A percentile compares a stretch with the other conserved stretches of the same genome.
phyloP scores from a whole-genome alignment of 2,329 filamentous ascomycete species.

The Beauveria rudraprayagi region DNA sequence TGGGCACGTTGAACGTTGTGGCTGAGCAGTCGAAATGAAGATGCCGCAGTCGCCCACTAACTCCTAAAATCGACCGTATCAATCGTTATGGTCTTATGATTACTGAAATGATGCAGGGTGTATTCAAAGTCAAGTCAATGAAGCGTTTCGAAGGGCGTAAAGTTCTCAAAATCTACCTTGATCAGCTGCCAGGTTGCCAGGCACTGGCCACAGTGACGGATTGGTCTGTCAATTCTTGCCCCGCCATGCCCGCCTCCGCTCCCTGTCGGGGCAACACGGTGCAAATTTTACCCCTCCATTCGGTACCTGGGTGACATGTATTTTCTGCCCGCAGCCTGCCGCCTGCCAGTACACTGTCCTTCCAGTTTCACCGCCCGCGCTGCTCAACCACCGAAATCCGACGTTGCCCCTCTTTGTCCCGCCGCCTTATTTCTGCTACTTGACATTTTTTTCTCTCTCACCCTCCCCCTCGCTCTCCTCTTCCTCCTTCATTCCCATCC shows the following conservation, averaged over 20 bases:
- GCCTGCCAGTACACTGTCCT: neutral
- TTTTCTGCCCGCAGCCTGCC: neutral
- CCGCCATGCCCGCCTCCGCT: neutral
- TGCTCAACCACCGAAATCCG: constrained; percentile 4
- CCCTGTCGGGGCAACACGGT: neutral
- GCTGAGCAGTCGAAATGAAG: neutral
- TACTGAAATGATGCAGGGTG: no score
- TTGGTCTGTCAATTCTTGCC: neutral
- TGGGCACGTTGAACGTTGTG: neutral
- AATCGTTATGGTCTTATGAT: no score
- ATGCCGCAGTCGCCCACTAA: no score
- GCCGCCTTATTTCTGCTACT: constrained; percentile 3
- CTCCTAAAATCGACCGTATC: no score
- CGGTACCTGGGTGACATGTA: neutral
- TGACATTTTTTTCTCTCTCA: constrained; percentile 19
- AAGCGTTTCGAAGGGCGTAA: no score
- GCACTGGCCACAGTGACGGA: no score
- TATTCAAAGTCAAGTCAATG: no score
- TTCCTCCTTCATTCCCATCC: constrained; percentile 19
- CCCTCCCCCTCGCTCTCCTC: constrained; percentile 14
- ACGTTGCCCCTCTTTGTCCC: constrained; percentile 9
- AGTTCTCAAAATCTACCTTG: no score
- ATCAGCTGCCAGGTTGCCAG: no score
- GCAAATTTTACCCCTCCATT: constrained; percentile 9
- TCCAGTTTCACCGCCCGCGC: neutral